Evolutionary conservation across 1,139 yeast genomes (phyloP).

Genomic region (Yamadazyma blattariae): DNA sequence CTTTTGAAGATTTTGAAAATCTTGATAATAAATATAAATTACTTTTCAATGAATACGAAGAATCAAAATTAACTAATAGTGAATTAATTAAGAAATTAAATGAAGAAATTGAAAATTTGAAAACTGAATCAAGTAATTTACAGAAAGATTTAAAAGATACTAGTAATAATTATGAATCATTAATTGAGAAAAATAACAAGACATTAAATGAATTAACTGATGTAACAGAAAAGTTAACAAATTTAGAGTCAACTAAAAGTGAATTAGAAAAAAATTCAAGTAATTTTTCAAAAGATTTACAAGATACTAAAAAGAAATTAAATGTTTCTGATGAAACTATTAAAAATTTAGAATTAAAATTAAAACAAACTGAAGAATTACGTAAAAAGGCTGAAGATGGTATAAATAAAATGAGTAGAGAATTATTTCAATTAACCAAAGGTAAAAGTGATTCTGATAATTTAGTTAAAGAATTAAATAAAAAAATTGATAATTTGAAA

Average conservation of each 20-base stretch:
- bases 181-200: conserved; percentile 22
- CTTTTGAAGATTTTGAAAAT: conserved; percentile 70
- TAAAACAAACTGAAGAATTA: conserved; percentile 33
- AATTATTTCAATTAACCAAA: conserved; percentile 63
- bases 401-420: conserved; percentile 86
- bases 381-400: conserved; percentile 81
- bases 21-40: conserved; percentile 41
- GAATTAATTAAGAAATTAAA: conserved; percentile 26
- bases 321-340: conserved; percentile 21
- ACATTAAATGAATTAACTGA: conserved; percentile 32
- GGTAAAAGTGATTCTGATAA: conserved; percentile 55
- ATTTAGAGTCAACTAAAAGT: conserved; percentile 31
- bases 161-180: conserved; percentile 17
- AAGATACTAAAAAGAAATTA: conserved; percentile 24
- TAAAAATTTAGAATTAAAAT: conserved; percentile 25
- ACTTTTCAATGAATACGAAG: conserved; percentile 23
- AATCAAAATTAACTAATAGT: conserved; percentile 23
- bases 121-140: conserved; percentile 14
- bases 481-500: conserved; percentile 29
- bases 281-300: conserved; percentile 27
- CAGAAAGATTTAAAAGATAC: conserved; percentile 12
- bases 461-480: conserved; percentile 37
- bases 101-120: conserved; percentile 23
- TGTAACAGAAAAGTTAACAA: conserved; percentile 31
- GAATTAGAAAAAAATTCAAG: conserved; percentile 28